These are phyloP conservation scores for Selaginella moellendorffii DNA, from an alignment of 75 land plant genomes.

Conservation along the genomic window DNA sequence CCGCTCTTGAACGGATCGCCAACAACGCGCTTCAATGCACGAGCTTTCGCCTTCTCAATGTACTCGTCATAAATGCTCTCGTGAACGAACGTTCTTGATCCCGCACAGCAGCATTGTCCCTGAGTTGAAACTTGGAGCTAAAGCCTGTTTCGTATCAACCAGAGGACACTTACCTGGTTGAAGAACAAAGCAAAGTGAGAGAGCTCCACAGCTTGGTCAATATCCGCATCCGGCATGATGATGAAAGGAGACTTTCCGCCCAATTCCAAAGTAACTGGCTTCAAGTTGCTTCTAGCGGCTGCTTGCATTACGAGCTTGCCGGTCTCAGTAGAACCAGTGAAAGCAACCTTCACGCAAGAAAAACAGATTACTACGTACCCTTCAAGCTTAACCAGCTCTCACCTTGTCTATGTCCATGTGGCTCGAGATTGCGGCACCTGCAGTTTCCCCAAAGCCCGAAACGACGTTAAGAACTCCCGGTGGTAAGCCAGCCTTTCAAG, in stretches of 20 bases:
- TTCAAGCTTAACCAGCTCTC: not conserved
- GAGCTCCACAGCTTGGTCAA: conserved; percentile 71
- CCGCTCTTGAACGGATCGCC: conserved; percentile 85
- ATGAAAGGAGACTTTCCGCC: conserved; percentile 97
- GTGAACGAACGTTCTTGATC: conserved; percentile 87
- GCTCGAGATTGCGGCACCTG: conserved; percentile 59
- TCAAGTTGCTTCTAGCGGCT: conserved; percentile 81
- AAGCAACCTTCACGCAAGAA: conserved; percentile 29
- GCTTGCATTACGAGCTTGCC: conserved; percentile 56
- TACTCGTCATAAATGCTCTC: conserved; percentile 79
- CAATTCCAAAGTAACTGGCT: conserved; percentile 80
- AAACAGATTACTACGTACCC: not conserved
- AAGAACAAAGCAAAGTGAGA: conserved; percentile 72
- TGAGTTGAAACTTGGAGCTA: not conserved
- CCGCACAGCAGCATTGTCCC: conserved; percentile 94
- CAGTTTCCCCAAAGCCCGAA: conserved; percentile 65
- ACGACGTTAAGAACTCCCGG: conserved; percentile 73
- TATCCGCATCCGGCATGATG: conserved; percentile 58
- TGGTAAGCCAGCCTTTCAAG: conserved; percentile 70
- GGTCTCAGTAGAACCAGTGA: conserved; percentile 85
- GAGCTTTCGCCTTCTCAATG: conserved; percentile 64
- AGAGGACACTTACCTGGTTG: conserved; percentile 36
- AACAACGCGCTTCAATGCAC: conserved; percentile 68
- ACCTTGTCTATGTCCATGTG: conserved; percentile 94
- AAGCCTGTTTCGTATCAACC: not conserved